phyloP scores from a whole-genome alignment of 257 asterid genomes.

The Jacaranda mimosifolia region DNA sequence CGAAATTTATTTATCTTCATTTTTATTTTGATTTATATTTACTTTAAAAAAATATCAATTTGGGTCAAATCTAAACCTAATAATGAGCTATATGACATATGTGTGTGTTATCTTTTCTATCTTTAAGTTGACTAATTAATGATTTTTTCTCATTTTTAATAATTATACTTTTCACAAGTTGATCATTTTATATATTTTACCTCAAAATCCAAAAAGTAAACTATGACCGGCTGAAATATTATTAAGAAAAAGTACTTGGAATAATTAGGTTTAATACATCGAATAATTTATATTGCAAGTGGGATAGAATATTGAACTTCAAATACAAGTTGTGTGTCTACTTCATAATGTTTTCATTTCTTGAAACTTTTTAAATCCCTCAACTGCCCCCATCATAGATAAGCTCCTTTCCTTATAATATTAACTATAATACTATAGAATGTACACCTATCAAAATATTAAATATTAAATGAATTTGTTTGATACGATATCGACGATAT shows the following conservation, averaged over 20 bases:
- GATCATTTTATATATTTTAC: not conserved
- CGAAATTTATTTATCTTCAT: no score
- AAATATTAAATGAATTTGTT: no score
- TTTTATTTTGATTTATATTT: no score
- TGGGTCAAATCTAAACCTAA: not conserved
- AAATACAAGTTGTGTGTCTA: not conserved
- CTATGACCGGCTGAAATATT: not conserved
- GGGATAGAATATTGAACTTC: not conserved
- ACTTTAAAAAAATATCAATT: not conserved
- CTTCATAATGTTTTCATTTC: no score
- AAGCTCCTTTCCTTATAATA: no score
- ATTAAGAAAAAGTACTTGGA: not conserved
- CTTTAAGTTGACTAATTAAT: not conserved
- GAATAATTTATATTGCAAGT: not conserved
- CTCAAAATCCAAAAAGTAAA: not conserved
- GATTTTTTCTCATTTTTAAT: not conserved
- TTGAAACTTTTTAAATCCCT: no score
- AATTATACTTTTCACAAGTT: no score
- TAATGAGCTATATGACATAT: no score
- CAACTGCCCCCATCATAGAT: no score
- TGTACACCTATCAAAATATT: no score
- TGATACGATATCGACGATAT: no score
- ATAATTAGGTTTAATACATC: not conserved
- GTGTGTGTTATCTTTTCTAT: not conserved
- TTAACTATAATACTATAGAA: conserved; percentile 31